Conservation (phyloP, 2,329 filamentous ascomycete genomes). For the Penicillium griseofulvum region DNA sequence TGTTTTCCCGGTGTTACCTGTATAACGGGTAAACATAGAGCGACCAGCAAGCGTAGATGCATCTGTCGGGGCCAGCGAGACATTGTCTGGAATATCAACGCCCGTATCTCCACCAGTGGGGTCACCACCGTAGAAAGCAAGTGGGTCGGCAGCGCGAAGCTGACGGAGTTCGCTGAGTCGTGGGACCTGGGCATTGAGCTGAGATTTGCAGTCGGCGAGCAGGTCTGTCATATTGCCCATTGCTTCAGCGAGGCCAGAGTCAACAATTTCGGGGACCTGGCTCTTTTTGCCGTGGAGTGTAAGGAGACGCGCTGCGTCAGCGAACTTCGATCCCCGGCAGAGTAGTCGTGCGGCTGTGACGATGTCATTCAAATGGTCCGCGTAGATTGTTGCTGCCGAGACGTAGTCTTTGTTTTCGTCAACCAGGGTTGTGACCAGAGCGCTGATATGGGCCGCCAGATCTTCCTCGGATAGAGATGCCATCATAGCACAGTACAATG, state of each 20-base stretch:
- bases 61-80: constrained; percentile 84
- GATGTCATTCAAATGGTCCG: constrained; percentile 75
- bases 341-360: constrained; percentile 69
- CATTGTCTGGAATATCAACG: constrained; percentile 80
- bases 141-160: constrained; percentile 78
- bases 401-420: constrained; percentile 79
- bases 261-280: constrained; percentile 68
- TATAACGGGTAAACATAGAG: constrained; percentile 92
- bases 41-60: constrained; percentile 71
- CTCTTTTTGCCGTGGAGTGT: constrained; percentile 59
- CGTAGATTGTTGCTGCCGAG: constrained; percentile 73
- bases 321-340: constrained; percentile 84
- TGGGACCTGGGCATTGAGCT: constrained; percentile 80
- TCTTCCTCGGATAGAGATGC: constrained; percentile 61
- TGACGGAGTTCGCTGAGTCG: constrained; percentile 77
- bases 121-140: constrained; percentile 85
- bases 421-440: constrained; percentile 72
- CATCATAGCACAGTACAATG: constrained; percentile 73
- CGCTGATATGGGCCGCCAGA: constrained; percentile 65
- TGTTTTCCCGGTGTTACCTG: constrained; percentile 74
- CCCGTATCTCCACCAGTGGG: constrained; percentile 54
- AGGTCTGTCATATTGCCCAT: constrained; percentile 83
- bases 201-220: constrained; percentile 85
- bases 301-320: constrained; percentile 79
- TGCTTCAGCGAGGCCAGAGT: constrained; percentile 75